Conservation (phyloP, 2,329 filamentous ascomycete genomes). For the Fusarium sp. region DNA sequence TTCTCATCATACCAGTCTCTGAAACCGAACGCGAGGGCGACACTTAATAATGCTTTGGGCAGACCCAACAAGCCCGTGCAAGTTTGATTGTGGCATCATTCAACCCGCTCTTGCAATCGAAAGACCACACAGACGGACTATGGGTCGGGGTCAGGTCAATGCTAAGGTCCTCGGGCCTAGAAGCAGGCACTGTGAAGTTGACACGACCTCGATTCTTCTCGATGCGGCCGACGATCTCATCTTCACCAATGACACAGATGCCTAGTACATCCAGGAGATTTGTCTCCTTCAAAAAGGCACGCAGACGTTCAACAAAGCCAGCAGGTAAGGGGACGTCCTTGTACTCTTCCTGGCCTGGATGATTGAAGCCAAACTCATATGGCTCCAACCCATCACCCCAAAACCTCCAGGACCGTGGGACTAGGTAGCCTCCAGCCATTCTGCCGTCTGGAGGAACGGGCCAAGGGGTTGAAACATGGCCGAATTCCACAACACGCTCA, state of each 20-base stretch:
- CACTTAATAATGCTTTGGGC: not conserved
- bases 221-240: not conserved
- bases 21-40: not conserved
- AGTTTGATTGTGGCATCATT: constrained; percentile 1
- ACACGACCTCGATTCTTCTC: constrained; percentile 4
- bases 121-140: not conserved
- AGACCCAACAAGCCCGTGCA: constrained; percentile 3
- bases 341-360: constrained; percentile 1
- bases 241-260: not conserved
- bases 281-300: not conserved
- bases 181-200: not conserved
- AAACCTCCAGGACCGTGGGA: not conserved
- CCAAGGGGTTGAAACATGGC: constrained; percentile 1
- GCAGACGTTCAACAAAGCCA: not conserved
- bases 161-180: not conserved
- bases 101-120: not conserved
- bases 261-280: not conserved
- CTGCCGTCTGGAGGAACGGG: not conserved
- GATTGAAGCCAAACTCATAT: constrained; percentile 1
- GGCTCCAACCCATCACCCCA: not conserved
- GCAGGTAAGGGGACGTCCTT: not conserved
- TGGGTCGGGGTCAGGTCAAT: not conserved
- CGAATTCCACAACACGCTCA: not conserved
- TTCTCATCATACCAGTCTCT: not conserved
- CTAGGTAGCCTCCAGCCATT: not conserved